Conservation (phyloP, 768 basidiomycete genomes). For the Leccinum rimulosum region DNA sequence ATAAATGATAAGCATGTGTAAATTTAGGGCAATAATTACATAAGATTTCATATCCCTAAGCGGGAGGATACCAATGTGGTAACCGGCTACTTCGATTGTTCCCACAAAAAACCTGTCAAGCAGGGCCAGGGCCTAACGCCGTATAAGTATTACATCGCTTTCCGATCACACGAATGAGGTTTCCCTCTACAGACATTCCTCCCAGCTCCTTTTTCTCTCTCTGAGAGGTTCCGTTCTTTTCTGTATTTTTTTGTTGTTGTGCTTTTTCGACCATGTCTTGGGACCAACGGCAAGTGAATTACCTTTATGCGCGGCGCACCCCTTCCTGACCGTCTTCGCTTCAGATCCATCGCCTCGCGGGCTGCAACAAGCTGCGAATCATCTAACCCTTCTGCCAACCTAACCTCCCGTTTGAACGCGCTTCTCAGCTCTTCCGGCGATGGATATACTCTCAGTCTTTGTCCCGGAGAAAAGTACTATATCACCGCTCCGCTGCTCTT, state of each 20-base stretch:
- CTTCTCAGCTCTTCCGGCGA: slow-evolving; percentile 63
- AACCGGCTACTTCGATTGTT: not conserved
- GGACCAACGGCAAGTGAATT: slow-evolving; percentile 8
- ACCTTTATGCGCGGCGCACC: not conserved
- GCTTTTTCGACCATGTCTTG: slow-evolving; percentile 12
- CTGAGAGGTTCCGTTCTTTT: not conserved
- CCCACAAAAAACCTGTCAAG: not conserved
- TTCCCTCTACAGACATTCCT: not conserved
- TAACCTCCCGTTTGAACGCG: slow-evolving; percentile 62
- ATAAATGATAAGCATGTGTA: not conserved
- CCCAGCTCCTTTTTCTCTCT: not conserved
- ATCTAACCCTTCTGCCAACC: slow-evolving; percentile 59
- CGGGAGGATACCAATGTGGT: not conserved
- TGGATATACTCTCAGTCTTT: slow-evolving; percentile 66
- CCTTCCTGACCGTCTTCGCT: slow-evolving; percentile 3
- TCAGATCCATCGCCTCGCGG: slow-evolving; percentile 3
- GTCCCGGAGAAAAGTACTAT: slow-evolving; percentile 58
- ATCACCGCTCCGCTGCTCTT: slow-evolving; percentile 68
- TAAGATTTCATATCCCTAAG: not conserved
- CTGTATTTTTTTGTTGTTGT: not conserved
- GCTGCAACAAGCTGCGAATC: slow-evolving; percentile 25
- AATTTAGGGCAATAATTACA: not conserved
- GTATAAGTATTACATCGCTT: not conserved
- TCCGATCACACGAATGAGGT: not conserved
- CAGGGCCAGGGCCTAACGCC: not conserved